Percentiles rank a stretch among this genome's conserved stretches.
Evolutionary conservation across 331 rosid genomes (phyloP).

Genomic region (Acacia concinna): DNA sequence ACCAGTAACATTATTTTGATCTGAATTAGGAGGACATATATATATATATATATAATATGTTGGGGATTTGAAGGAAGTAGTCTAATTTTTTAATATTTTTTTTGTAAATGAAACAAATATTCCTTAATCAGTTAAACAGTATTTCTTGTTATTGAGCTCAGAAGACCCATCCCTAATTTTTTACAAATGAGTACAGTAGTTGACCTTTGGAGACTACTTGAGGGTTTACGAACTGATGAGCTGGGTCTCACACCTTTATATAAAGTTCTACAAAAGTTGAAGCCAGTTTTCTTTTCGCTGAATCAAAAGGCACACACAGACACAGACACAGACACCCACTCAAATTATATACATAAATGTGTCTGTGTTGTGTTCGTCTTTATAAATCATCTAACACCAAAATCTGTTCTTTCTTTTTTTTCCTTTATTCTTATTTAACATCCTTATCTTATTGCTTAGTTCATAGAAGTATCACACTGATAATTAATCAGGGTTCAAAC

Average conservation of each 20-base stretch:
- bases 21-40: neutral
- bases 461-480: neutral
- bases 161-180: neutral
- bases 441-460: neutral
- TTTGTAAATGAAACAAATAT: neutral
- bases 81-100: neutral
- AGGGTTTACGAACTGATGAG: neutral
- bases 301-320: neutral
- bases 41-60: neutral
- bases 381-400: neutral
- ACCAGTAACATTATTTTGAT: neutral
- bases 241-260: neutral
- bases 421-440: too few species aligned
- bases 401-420: neutral
- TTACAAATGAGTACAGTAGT: neutral
- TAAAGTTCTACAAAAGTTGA: conserved; percentile 13
- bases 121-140: neutral
- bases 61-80: neutral
- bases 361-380: neutral
- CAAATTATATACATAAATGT: neutral
- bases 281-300: neutral
- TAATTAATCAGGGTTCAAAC: neutral
- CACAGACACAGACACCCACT: too few species aligned
- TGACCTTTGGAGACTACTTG: neutral
- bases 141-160: neutral